Evolutionary conservation across 2,329 filamentous ascomycete genomes (phyloP), one percentile per base, ranked within the genome.

Genomic region (Trichoderma polysporum): DNA sequence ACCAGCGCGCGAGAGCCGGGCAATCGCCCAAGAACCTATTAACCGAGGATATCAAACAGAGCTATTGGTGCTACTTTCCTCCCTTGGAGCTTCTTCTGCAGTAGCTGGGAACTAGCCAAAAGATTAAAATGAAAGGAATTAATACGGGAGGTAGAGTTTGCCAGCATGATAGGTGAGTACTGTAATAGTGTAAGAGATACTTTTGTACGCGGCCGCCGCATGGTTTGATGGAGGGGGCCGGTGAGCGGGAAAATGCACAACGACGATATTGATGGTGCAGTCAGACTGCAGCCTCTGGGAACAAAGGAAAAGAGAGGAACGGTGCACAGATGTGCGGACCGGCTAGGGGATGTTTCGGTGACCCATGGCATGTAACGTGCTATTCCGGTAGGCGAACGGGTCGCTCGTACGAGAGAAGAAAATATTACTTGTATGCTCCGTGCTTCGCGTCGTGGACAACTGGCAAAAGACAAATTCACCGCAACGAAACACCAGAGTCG

Each of bases 331-430:
- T 54, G n/a, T 63, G 49, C 35, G 41, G 41, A 22, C 13, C 29
- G 37, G 45, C 4, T 33, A 17, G 10, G 60, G 52, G 49, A 5
- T 45, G 60, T 63, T 47, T 63, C 50, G 49, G 25, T 13, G 22
- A 47, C n/a, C 60, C 60, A 54, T 63, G 60, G 15, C 47, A 63
- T 56, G 60, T 56, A 63, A 63, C 60, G 60, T 54, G 50, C 60
- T 56, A 63, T 56, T 45, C n/a, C 41, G 60, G 27, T 33, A 39
- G 27, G 37, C 37, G 49, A 54, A 27, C 41, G 25, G 22, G n/a
- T 35, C 60, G 22, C 37, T 63, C 60, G 37, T 54, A 54, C 60
- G 60, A 63, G 60, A 33, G n/a, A 17, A 35, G 15, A 15, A 35
- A 19, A 45, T 19, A 22, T 19, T 19, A 9, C 39, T n/a, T 19